phyloP scores from a whole-genome alignment of 345 rosid genomes.

The Psidium friedrichsthalianum region DNA sequence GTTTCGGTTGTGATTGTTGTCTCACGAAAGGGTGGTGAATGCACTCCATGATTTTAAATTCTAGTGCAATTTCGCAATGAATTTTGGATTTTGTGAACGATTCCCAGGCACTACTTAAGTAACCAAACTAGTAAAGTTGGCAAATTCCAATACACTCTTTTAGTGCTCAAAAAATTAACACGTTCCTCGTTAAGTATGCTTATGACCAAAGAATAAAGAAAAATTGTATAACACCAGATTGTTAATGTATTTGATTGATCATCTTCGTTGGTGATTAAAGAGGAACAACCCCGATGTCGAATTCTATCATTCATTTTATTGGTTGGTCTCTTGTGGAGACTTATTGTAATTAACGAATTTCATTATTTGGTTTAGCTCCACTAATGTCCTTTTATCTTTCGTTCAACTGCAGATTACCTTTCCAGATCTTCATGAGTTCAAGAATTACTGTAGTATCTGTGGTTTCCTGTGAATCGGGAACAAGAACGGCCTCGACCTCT shows the following conservation, averaged over 20 bases:
- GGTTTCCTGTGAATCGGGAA: conserved; percentile 97
- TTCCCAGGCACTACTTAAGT: background rate
- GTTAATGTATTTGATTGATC: background rate
- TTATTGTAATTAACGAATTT: background rate
- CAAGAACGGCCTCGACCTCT: conserved; percentile 47
- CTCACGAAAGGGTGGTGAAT: background rate
- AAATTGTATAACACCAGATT: background rate
- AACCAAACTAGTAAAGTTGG: background rate
- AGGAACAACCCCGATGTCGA: background rate
- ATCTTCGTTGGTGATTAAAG: background rate
- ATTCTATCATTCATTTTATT: background rate
- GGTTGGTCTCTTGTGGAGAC: background rate
- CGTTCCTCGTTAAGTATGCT: background rate
- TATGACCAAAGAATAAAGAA: background rate
- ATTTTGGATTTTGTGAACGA: background rate
- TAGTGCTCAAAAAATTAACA: background rate
- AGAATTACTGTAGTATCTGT: conserved; percentile 41
- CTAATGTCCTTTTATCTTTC: background rate
- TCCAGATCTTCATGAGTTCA: conserved; percentile 76
- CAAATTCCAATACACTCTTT: background rate
- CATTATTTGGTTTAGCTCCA: background rate
- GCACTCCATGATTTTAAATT: background rate
- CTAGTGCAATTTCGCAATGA: background rate
- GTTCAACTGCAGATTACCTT: conserved; percentile 33
- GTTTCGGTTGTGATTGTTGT: background rate